A percentile compares a stretch with the other conserved stretches of the same genome.
Evolutionary conservation across 2,329 filamentous ascomycete species (phyloP).

Genomic region (Exophiala mesophila): DNA sequence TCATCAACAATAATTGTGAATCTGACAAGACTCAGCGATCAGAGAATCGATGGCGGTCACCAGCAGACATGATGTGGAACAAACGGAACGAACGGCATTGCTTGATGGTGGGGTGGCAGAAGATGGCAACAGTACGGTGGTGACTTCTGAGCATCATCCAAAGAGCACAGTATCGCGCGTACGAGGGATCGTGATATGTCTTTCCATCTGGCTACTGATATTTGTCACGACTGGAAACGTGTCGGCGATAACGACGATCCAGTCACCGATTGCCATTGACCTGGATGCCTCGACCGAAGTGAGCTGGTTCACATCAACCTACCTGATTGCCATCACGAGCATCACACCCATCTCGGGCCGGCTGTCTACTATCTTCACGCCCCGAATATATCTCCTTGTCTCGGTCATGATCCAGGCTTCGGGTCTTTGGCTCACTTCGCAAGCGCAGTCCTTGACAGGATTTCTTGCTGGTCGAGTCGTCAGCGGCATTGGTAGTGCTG

Average conservation of each 20-base stretch:
- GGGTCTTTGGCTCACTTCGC: slow-evolving; percentile 62
- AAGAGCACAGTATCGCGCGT: neutral
- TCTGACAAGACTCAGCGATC: too few relatives aligned
- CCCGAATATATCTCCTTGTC: slow-evolving; percentile 59
- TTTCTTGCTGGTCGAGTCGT: slow-evolving; percentile 68
- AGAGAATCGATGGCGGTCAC: neutral
- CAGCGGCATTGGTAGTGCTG: slow-evolving; percentile 64
- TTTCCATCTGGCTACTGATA: slow-evolving; percentile 25
- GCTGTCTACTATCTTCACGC: slow-evolving; percentile 64
- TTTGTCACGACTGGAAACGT: slow-evolving; percentile 52
- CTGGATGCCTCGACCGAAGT: slow-evolving; percentile 67
- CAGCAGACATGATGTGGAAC: neutral
- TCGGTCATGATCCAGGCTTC: slow-evolving; percentile 55
- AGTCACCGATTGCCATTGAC: slow-evolving; percentile 70
- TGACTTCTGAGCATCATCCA: too few relatives aligned
- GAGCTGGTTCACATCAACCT: slow-evolving; percentile 77
- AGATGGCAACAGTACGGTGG: too few relatives aligned
- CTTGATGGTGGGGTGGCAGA: too few relatives aligned
- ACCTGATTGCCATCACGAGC: slow-evolving; percentile 59
- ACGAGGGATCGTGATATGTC: slow-evolving; percentile 18
- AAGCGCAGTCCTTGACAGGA: slow-evolving; percentile 52
- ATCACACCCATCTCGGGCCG: slow-evolving; percentile 67
- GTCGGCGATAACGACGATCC: slow-evolving; percentile 74
- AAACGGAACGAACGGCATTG: neutral
- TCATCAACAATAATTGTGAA: too few relatives aligned